Percentiles rank a stretch among this genome's conserved stretches.
These are phyloP conservation scores for Pezicula rhizophila DNA, from an alignment of 2,329 filamentous ascomycete genomes.

Conservation along the genomic window DNA sequence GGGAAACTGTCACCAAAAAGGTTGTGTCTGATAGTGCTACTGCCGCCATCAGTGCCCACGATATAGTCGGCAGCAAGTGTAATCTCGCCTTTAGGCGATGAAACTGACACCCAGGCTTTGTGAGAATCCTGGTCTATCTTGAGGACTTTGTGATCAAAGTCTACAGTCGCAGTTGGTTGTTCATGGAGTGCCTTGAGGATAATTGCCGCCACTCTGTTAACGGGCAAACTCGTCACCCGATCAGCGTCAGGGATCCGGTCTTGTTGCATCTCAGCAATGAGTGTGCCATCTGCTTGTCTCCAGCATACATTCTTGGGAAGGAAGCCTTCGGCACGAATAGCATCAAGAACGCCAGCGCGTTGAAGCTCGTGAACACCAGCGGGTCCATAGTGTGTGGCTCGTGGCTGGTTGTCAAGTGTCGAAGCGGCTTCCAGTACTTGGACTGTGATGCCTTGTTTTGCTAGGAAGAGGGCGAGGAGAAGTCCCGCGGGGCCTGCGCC, in stretches of 20 bases:
- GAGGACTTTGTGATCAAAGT: constrained; percentile 42
- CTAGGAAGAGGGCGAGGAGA: constrained; percentile 43
- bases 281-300: constrained; percentile 32
- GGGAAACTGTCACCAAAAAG: constrained; percentile 47
- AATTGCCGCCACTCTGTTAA: constrained; percentile 34
- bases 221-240: constrained; percentile 35
- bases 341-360: constrained; percentile 50
- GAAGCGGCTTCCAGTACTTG: constrained; percentile 48
- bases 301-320: constrained; percentile 35
- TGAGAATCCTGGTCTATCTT: constrained; percentile 39
- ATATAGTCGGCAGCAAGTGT: constrained; percentile 45
- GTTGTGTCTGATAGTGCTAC: constrained; percentile 39
- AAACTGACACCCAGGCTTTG: constrained; percentile 40
- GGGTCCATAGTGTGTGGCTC: constrained; percentile 54
- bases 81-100: constrained; percentile 31
- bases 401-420: constrained; percentile 51
- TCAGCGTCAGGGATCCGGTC: constrained; percentile 17
- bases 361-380: constrained; percentile 50
- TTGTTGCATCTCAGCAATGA: constrained; percentile 25
- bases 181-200: constrained; percentile 32
- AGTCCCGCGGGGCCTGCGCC: constrained; percentile 44
- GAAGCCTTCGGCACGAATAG: constrained; percentile 36
- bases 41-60: constrained; percentile 50
- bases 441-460: constrained; percentile 44
- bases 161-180: constrained; percentile 28